These are phyloP conservation scores for Fusarium verticillioides DNA, from an alignment of 2,329 filamentous ascomycete genomes.

Conservation along the genomic window DNA sequence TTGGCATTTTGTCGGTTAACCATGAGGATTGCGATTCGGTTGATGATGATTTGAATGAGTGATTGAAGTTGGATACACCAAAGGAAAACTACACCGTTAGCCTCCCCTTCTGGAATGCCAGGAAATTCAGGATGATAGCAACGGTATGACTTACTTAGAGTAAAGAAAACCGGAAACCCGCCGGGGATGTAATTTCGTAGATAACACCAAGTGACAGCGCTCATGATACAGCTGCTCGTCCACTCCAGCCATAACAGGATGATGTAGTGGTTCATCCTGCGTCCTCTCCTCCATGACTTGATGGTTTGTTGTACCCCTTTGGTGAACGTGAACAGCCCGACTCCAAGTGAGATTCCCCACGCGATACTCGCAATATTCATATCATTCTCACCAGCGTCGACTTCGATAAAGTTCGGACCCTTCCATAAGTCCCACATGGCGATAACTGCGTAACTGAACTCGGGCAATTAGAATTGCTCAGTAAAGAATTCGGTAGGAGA, in stretches of 20 bases:
- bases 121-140: neutral
- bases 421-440: slow-evolving; percentile 36
- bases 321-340: slow-evolving; percentile 41
- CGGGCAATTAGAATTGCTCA: neutral
- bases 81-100: slow-evolving; percentile 35
- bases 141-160: slow-evolving; percentile 17
- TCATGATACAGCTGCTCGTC: slow-evolving; percentile 41
- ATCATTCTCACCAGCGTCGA: slow-evolving; percentile 33
- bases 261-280: slow-evolving; percentile 37
- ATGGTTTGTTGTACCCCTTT: slow-evolving; percentile 39
- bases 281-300: slow-evolving; percentile 41
- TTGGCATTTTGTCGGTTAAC: slow-evolving; percentile 51
- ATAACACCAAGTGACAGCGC: slow-evolving; percentile 44
- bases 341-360: slow-evolving; percentile 43
- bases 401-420: slow-evolving; percentile 17
- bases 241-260: slow-evolving; percentile 43
- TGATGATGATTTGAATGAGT: slow-evolving; percentile 66
- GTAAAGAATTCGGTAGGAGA: neutral
- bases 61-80: slow-evolving; percentile 61
- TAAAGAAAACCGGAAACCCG: slow-evolving; percentile 42
- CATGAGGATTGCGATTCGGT: slow-evolving; percentile 62
- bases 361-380: slow-evolving; percentile 46
- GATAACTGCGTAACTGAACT: neutral
- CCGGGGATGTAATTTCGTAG: slow-evolving; percentile 39
- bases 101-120: neutral